Evolutionary conservation across 1,139 yeast species (phyloP).

Genomic region (Kluyveromyces marxianus): DNA sequence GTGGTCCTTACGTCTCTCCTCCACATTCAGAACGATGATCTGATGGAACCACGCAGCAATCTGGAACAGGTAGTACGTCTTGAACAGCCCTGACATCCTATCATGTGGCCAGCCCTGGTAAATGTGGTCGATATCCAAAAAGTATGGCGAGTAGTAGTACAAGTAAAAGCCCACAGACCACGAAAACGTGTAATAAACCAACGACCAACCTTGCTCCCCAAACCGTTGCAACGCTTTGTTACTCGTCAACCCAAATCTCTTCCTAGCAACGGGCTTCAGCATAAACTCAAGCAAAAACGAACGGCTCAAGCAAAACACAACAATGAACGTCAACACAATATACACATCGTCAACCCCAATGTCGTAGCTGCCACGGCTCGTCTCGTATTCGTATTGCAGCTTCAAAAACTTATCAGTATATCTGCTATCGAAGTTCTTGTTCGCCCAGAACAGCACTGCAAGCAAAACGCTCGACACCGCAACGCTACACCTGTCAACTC

Average conservation of each 20-base stretch:
- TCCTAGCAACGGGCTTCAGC: constrained; percentile 50
- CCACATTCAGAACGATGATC: constrained; percentile 66
- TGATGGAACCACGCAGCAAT: constrained; percentile 79
- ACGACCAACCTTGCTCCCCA: constrained; percentile 83
- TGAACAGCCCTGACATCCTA: constrained; percentile 42
- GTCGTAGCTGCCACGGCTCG: constrained; percentile 36
- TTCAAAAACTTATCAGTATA: constrained; percentile 38
- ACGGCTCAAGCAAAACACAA: constrained; percentile 52
- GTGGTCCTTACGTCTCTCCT: constrained; percentile 74
- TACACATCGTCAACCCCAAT: constrained; percentile 52
- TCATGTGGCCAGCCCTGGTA: constrained; percentile 77
- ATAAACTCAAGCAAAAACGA: constrained; percentile 51
- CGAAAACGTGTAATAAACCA: constrained; percentile 52
- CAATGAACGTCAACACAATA: constrained; percentile 48
- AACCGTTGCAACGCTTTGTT: constrained; percentile 55
- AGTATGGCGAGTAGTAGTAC: constrained; percentile 53
- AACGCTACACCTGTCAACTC: too few relatives aligned
- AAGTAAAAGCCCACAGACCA: constrained; percentile 53
- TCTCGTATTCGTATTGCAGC: constrained; percentile 40
- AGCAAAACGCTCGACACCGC: constrained; percentile 4
- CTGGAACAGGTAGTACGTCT: constrained; percentile 64
- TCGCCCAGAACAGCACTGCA: constrained; percentile 4
- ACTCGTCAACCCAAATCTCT: constrained; percentile 40
- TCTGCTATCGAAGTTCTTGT: constrained; percentile 5
- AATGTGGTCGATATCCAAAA: constrained; percentile 47